phyloP scores from a whole-genome alignment of 768 basidiomycete genomes.

The Pleurotus pulmonarius region DNA sequence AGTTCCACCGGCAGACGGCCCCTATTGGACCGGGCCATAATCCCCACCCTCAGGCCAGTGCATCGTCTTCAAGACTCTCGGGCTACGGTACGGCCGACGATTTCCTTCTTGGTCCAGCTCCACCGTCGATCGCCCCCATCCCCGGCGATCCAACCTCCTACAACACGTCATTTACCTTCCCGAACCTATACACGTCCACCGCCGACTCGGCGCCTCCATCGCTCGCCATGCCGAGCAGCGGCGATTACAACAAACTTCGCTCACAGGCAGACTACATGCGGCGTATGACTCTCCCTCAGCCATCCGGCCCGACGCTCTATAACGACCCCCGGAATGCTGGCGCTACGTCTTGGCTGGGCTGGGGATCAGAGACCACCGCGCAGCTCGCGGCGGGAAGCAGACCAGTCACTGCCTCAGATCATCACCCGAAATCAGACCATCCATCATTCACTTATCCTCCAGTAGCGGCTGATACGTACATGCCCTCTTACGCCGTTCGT shows the following conservation, averaged over 20 bases:
- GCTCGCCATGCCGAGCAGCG: slow-evolving; percentile 11
- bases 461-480: slow-evolving; percentile 1
- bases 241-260: slow-evolving; percentile 47
- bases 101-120: slow-evolving; percentile 37
- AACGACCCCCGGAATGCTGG: slow-evolving; percentile 8
- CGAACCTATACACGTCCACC: slow-evolving; percentile 16
- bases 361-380: slow-evolving; percentile 12
- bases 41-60: slow-evolving; percentile 27
- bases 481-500: neutral
- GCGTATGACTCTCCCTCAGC: slow-evolving; percentile 13
- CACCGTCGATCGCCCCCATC: slow-evolving; percentile 27
- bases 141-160: slow-evolving; percentile 17
- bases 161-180: slow-evolving; percentile 16
- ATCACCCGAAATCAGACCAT: neutral
- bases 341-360: slow-evolving; percentile 12
- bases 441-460: slow-evolving; percentile 3
- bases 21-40: slow-evolving; percentile 72
- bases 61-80: slow-evolving; percentile 22
- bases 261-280: slow-evolving; percentile 40
- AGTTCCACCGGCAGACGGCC: slow-evolving; percentile 80
- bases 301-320: slow-evolving; percentile 10
- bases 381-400: slow-evolving; percentile 5
- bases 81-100: slow-evolving; percentile 32
- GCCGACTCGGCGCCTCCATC: slow-evolving; percentile 8
- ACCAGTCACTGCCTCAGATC: neutral